These are phyloP conservation scores for Boletus bicolor DNA, from an alignment of 768 basidiomycete genomes.

Conservation along the genomic window DNA sequence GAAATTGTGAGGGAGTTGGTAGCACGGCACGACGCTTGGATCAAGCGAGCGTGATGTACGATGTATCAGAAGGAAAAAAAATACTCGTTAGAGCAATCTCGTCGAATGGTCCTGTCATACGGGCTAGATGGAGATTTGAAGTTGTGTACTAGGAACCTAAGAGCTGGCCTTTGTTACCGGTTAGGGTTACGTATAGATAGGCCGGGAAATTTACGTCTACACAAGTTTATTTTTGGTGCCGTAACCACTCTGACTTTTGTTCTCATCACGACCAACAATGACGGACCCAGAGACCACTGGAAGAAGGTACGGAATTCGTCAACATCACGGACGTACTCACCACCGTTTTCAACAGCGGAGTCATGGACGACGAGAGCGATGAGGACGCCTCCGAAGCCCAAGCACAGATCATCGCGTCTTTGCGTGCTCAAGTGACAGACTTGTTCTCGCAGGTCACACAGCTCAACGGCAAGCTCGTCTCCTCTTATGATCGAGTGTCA, in stretches of 20 bases:
- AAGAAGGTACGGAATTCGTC: constrained; percentile 15
- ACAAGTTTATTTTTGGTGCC: constrained; percentile 10
- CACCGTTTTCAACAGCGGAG: neutral
- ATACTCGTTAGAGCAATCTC: neutral
- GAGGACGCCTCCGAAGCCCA: constrained; percentile 60
- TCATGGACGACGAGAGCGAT: constrained; percentile 19
- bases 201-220: too few species aligned
- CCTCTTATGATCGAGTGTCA: constrained; percentile 87
- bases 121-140: neutral
- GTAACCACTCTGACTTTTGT: neutral
- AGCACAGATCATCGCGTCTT: constrained; percentile 74
- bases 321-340: constrained; percentile 2
- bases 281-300: constrained; percentile 2
- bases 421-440: constrained; percentile 80
- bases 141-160: neutral
- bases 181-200: constrained; percentile 10
- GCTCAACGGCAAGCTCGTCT: constrained; percentile 90
- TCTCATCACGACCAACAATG: constrained; percentile 11
- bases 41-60: constrained; percentile 23
- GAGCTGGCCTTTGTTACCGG: neutral
- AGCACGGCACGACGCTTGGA: constrained; percentile 71
- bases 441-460: constrained; percentile 86
- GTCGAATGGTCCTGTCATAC: neutral
- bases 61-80: neutral
- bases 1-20: constrained; percentile 80